phyloP scores from a whole-genome alignment of 306 rosid species.

The Gillenia trifoliata region DNA sequence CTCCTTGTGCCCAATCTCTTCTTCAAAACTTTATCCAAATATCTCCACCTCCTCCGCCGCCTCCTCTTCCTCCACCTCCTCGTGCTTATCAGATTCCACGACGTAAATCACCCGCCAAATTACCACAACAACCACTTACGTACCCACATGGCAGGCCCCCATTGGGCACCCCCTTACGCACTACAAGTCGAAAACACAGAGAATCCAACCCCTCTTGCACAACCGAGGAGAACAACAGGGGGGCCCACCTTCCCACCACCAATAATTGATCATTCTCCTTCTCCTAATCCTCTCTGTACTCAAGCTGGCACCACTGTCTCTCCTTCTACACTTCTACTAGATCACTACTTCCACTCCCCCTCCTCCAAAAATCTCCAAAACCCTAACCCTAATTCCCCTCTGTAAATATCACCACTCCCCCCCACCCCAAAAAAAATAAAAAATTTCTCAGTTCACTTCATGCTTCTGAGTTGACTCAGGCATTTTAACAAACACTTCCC shows the following conservation, averaged over 20 bases:
- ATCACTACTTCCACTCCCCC: background rate
- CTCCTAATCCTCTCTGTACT: slow-evolving; percentile 52
- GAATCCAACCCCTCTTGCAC: background rate
- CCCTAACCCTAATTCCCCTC: slow-evolving; percentile 12
- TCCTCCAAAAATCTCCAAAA: background rate
- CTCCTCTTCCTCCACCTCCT: background rate
- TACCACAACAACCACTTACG: background rate
- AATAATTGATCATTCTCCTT: slow-evolving; percentile 69
- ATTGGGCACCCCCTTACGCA: fast-evolving
- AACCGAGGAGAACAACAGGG: too few relatives aligned
- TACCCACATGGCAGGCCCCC: background rate
- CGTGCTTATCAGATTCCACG: slow-evolving; percentile 4
- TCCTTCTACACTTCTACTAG: slow-evolving; percentile 1
- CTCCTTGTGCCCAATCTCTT: background rate
- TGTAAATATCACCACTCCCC: slow-evolving; percentile 3
- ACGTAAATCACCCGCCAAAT: background rate
- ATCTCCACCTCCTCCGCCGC: background rate
- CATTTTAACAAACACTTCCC: background rate
- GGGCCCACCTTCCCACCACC: slow-evolving; percentile 40
- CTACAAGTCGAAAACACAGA: background rate
- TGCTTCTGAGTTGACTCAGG: background rate
- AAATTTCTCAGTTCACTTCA: background rate
- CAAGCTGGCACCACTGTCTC: slow-evolving; percentile 57
- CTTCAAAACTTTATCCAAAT: background rate
- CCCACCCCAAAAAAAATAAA: background rate